These are phyloP conservation scores for Aspergillus homomorphus DNA, from an alignment of 495 filamentous ascomycete species.

Conservation along the genomic window DNA sequence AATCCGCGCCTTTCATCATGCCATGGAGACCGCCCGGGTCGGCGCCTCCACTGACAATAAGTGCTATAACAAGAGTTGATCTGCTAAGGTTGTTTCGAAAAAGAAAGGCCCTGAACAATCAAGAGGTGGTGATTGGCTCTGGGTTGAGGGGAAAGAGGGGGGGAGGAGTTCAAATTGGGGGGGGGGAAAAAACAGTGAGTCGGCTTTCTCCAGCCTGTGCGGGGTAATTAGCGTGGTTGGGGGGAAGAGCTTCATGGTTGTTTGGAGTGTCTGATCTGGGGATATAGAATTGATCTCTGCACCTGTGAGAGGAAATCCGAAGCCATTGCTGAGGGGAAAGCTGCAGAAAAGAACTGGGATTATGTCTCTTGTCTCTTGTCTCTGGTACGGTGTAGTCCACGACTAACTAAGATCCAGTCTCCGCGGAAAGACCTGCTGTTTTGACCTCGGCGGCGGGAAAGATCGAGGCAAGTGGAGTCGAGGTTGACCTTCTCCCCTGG, in stretches of 20 bases:
- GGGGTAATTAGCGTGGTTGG: neutral
- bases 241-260: too few relatives aligned
- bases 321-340: too few relatives aligned
- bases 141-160: neutral
- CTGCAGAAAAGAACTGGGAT: too few relatives aligned
- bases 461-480: neutral
- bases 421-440: neutral
- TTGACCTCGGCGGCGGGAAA: constrained; percentile 1
- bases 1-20: neutral
- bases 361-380: too few relatives aligned
- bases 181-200: neutral
- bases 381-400: too few relatives aligned
- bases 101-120: neutral
- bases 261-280: too few relatives aligned
- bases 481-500: neutral
- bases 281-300: too few relatives aligned
- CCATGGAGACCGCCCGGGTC: neutral
- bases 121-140: neutral
- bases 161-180: neutral
- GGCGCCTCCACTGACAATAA: neutral
- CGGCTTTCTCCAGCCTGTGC: too few relatives aligned
- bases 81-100: too few relatives aligned
- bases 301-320: too few relatives aligned
- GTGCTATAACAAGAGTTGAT: too few relatives aligned
- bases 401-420: neutral